Percentiles rank a stretch among this genome's conserved stretches.
Conservation (phyloP, 2,329 filamentous ascomycete genomes). For the Didymellaceae sp. region DNA sequence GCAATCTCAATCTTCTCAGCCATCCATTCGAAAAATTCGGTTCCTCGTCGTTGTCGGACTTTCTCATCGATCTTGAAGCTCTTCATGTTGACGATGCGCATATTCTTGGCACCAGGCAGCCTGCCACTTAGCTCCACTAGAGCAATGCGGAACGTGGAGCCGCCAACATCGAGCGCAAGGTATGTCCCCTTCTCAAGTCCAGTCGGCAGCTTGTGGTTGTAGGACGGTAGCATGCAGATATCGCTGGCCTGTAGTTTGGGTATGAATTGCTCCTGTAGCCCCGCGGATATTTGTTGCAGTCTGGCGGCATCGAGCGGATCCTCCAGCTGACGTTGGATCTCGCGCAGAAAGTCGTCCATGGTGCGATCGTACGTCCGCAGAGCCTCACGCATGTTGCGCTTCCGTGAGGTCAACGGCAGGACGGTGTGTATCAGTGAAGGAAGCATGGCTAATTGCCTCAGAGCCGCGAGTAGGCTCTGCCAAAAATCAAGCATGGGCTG, state of each 20-base stretch:
- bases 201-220: constrained; percentile 66
- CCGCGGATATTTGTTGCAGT: constrained; percentile 53
- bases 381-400: constrained; percentile 46
- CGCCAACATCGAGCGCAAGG: constrained; percentile 68
- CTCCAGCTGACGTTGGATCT: constrained; percentile 53
- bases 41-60: constrained; percentile 62
- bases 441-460: constrained; percentile 50
- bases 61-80: constrained; percentile 63
- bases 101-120: constrained; percentile 51
- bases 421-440: constrained; percentile 49
- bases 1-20: constrained; percentile 64
- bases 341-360: constrained; percentile 57
- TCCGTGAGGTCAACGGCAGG: constrained; percentile 43
- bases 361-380: constrained; percentile 51
- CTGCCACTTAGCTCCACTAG: constrained; percentile 63
- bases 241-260: constrained; percentile 62
- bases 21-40: constrained; percentile 71
- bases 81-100: constrained; percentile 63
- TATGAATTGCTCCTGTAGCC: constrained; percentile 59
- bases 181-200: constrained; percentile 66
- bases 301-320: constrained; percentile 50
- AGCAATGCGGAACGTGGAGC: constrained; percentile 70
- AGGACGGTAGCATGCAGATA: constrained; percentile 70
- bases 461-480: constrained; percentile 47
- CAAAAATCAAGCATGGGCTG: constrained; percentile 50